phyloP scores from a whole-genome alignment of 371 early-diverging fungal genomes.

The Apophysomyces sp. region DNA sequence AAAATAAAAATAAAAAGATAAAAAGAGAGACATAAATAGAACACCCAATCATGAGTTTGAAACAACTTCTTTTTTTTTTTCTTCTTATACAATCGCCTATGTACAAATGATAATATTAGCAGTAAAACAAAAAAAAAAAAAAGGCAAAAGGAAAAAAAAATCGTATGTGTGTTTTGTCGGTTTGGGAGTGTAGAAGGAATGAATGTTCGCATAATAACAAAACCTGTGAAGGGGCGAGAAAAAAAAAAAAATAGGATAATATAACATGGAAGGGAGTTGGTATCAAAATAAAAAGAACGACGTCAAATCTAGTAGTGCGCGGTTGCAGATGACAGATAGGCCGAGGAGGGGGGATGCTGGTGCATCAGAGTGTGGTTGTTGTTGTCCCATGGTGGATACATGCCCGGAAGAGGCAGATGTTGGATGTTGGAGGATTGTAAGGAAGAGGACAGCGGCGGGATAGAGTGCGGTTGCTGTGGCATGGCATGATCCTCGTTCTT shows the following conservation, averaged over 20 bases:
- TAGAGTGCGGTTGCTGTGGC: neutral
- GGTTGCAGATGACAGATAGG: neutral
- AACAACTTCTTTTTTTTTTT: slow-evolving; percentile 1
- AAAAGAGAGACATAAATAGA: neutral
- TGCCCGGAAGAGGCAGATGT: neutral
- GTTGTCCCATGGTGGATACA: neutral
- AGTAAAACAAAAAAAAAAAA: too few relatives aligned
- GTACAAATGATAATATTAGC: neutral
- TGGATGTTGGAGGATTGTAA: neutral
- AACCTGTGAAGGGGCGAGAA: neutral
- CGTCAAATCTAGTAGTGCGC: neutral
- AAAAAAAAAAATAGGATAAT: neutral
- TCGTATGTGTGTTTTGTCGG: too few relatives aligned
- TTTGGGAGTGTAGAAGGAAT: neutral
- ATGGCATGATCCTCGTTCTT: neutral
- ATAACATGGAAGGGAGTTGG: neutral
- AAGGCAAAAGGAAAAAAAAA: neutral
- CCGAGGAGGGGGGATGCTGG: neutral
- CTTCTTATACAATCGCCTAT: neutral
- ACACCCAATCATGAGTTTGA: neutral
- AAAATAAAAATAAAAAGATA: neutral
- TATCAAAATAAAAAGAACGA: neutral
- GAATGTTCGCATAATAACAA: slow-evolving; percentile 1
- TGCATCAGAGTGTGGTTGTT: neutral
- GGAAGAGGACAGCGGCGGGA: neutral